Base-by-base conservation (phyloP, 352 stramenopile genomes). In the Pythium volutum region DNA sequence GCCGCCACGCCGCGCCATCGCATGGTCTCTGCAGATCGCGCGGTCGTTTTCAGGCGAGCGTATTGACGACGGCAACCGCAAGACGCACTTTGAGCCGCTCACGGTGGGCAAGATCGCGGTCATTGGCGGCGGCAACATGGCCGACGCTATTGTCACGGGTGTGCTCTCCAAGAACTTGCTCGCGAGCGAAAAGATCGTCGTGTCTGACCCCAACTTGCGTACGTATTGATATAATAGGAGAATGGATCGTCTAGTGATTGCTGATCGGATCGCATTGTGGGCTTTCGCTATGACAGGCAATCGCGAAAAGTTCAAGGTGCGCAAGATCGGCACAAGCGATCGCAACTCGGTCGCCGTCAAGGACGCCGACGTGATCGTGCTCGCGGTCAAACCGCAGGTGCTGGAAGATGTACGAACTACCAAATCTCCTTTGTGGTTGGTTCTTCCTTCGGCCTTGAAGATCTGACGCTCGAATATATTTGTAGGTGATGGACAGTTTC, bases 331-430 rank as follows among this genome's bases (percentile, higher is more conserved):
- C 31, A 86, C 84, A 2, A 84, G 77, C 56, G 77, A 84, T 52
- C 70, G 78, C 39, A 93, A 91, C 47, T 69, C 75, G 47, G 60
- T 59, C 4, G 81, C 84, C 8, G 70, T 91, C 15, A 80, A 84
- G 29, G 81, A 87, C 53, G 84, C 89, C n/a, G 84, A 98, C 56
- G 77, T 98, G 34, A 88, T 98, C 61, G 77, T 98, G 31, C 76
- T 97, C 53, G 91, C 89, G 8, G 91, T 98, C 18, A 98, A 98
- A 71, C 96, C 96, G 12, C 96, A 98, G 82, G 97, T 98, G 67
- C 69, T 97, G 0, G 78, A 81, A 5, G 78, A 93, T 26, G 87
- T 96, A 72, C 36, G 74, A 10, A 36, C 22, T 4, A 25, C n/a
- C 18, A 14, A n/a, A 2, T 29, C 15, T 25, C 8, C 8, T 52